Evolutionary conservation across 2,329 filamentous ascomycete genomes (phyloP), one percentile per base, ranked within the genome.

Genomic region (Pseudogymnoascus sp.): DNA sequence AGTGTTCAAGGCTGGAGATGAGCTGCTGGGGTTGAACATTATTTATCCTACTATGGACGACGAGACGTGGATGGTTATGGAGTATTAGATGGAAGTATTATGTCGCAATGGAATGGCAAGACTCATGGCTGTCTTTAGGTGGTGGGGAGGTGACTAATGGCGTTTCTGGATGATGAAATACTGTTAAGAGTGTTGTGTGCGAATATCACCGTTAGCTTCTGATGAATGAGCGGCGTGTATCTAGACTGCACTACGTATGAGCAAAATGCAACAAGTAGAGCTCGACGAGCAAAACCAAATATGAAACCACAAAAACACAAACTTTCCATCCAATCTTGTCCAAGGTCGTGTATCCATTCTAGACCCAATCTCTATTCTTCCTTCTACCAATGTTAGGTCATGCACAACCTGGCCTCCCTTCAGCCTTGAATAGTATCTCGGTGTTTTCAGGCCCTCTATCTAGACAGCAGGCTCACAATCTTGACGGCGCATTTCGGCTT

Each of bases 1-100:
- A 52, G 88, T 94, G 12, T 78, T 87, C 68, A 84, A 82, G 60
- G 92, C 86, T n/a, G 85, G 89, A 8, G 90, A 96, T 69, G 92
- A 97, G 75, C 75, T 99, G 70, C 75, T 91, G 45, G 79, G 79
- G 1, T 76, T 84, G 61, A 90, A 92, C 31, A 72, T 90, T 68
- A 90, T 96, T 66, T 99, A 91, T 76, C 90, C 91, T 29, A 99
- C 95, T 8, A 82, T 96, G 5, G 92, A 97, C 75, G 93, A 97
- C 70, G 83, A 90, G 74, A 97, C 93, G 0, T 97, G 90, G 87
- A 90, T 91, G 45, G 79, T 96, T 65, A 78, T 97, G 64, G 90
- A 95, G 63, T 84, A 81, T 65, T 87, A 73, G 66, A 58, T 36
- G 42, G 12, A 37, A 33, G 45, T 55, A 18, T 55, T 55, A 55